phyloP scores from a whole-genome alignment of 805 yeast species.

The Candida vartiovaarae region DNA sequence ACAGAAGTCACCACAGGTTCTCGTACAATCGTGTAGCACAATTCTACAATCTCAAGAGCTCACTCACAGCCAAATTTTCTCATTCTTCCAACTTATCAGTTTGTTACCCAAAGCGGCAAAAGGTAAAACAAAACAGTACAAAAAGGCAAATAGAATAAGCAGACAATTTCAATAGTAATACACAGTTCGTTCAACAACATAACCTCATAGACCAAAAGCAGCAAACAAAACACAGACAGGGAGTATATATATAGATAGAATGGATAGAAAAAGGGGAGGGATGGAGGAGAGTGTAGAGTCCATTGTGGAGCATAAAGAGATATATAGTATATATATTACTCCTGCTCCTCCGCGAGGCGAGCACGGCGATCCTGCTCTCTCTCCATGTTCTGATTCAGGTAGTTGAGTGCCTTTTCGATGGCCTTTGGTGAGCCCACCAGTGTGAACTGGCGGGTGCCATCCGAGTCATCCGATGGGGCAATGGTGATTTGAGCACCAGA shows the following conservation, averaged over 20 bases:
- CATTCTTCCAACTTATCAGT: too few relatives aligned
- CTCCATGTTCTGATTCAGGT: conserved; percentile 50
- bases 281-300: neutral
- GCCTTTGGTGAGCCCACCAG: conserved; percentile 47
- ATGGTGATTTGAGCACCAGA: conserved; percentile 77
- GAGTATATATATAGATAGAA: neutral
- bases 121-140: too few relatives aligned
- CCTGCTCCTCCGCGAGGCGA: conserved; percentile 15
- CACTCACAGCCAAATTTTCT: too few relatives aligned
- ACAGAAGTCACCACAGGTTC: too few relatives aligned
- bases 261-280: neutral
- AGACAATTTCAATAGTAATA: neutral
- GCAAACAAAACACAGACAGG: too few relatives aligned
- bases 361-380: conserved; percentile 49
- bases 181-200: neutral
- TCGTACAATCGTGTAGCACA: too few relatives aligned
- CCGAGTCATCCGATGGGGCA: conserved; percentile 58
- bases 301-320: too few relatives aligned
- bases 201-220: neutral
- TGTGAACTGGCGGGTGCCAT: conserved; percentile 62
- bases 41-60: too few relatives aligned
- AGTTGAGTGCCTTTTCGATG: conserved; percentile 52
- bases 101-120: too few relatives aligned
- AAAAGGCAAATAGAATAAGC: too few relatives aligned
- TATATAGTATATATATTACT: neutral